Evolutionary conservation across 129 eudicot species (phyloP).

Genomic region (Artemisia tridentata): DNA sequence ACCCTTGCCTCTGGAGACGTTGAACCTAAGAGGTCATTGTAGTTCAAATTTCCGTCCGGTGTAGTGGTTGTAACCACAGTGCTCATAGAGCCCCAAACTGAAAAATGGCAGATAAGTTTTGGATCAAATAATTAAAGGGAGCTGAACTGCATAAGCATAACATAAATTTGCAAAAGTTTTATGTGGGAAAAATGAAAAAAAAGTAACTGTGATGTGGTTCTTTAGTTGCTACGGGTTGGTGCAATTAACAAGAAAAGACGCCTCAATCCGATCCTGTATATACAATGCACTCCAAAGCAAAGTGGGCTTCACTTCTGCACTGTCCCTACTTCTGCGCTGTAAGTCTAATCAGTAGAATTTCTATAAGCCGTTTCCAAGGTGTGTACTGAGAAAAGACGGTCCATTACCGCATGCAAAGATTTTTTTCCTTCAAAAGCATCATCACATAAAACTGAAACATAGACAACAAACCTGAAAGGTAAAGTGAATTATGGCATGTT

Average conservation of each 20-base stretch:
- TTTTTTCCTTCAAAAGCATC: slow-evolving; percentile 62
- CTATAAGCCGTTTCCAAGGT: slow-evolving; percentile 33
- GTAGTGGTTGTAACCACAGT: slow-evolving; percentile 49
- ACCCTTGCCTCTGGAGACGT: too few relatives aligned
- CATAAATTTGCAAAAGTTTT: neutral
- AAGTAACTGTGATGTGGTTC: neutral
- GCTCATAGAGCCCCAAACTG: slow-evolving; percentile 48
- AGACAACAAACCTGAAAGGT: too few relatives aligned
- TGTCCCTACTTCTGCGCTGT: slow-evolving; percentile 47
- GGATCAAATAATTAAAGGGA: neutral
- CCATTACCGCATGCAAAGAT: slow-evolving; percentile 54
- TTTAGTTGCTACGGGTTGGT: neutral
- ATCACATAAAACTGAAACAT: too few relatives aligned
- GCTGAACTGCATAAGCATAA: slow-evolving; percentile 13
- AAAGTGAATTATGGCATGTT: too few relatives aligned
- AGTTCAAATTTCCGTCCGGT: slow-evolving; percentile 74
- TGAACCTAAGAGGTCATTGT: slow-evolving; percentile 48
- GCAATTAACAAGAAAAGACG: slow-evolving; percentile 25
- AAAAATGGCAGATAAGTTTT: neutral
- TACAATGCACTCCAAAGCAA: slow-evolving; percentile 77
- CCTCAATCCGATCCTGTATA: slow-evolving; percentile 68
- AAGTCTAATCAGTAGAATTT: slow-evolving; percentile 25
- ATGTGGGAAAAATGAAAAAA: slow-evolving; percentile 4
- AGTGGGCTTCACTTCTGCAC: slow-evolving; percentile 49
- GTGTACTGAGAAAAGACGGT: slow-evolving; percentile 44